Evolutionary conservation across 2,329 filamentous ascomycete species (phyloP).

Genomic region (Didymella arachidicola): DNA sequence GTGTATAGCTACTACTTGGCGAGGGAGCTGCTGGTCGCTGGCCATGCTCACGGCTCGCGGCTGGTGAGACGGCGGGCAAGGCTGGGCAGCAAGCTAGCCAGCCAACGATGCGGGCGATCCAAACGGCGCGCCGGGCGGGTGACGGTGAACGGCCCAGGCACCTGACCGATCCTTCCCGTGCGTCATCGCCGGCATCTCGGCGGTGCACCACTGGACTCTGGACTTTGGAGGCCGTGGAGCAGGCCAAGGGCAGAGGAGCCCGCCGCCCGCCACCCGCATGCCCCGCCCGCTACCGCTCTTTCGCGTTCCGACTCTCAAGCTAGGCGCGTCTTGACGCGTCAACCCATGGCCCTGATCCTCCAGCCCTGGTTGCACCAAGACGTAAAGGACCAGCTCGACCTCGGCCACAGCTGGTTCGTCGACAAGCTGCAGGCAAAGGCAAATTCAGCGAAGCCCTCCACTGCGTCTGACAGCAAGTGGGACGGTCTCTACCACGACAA

Average conservation of each 20-base stretch:
- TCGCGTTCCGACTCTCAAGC: not conserved
- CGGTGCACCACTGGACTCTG: not conserved
- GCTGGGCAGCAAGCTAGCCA: not conserved
- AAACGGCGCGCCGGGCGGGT: conserved; percentile 9
- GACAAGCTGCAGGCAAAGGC: conserved; percentile 21
- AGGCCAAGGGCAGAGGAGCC: too few species aligned
- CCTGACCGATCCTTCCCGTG: conserved; percentile 6
- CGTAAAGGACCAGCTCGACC: conserved; percentile 30
- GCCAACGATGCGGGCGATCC: conserved; percentile 2
- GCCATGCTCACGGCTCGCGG: conserved; percentile 5
- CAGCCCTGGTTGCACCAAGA: conserved; percentile 35
- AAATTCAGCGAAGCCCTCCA: conserved; percentile 4
- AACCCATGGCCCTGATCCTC: conserved; percentile 28
- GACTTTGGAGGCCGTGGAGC: too few species aligned
- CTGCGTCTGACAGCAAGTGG: conserved; percentile 26
- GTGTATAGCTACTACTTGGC: not conserved
- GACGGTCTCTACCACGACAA: conserved; percentile 44
- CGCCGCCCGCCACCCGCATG: not conserved
- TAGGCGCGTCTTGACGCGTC: conserved; percentile 16
- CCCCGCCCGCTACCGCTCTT: conserved; percentile 1
- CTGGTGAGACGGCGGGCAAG: not conserved
- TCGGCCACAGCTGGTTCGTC: conserved; percentile 36
- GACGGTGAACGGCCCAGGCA: conserved; percentile 6
- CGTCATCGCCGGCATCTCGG: conserved; percentile 3
- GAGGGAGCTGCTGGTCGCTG: conserved; percentile 8